These are phyloP conservation scores for Neonectria sp. DNA, from an alignment of 2,329 filamentous ascomycete species.

Conservation along the genomic window DNA sequence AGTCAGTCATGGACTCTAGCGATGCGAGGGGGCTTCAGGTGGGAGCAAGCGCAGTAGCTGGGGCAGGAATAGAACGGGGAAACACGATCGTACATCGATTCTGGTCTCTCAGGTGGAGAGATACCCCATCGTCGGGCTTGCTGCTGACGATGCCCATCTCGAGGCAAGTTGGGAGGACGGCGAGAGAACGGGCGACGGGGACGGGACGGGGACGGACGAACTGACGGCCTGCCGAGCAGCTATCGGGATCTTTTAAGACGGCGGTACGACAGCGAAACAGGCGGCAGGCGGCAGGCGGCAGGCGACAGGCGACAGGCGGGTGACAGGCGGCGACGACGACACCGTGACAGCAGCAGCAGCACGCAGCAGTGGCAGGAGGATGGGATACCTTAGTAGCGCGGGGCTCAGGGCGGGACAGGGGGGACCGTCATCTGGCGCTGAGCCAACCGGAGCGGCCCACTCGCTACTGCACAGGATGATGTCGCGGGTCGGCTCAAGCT, in stretches of 20 bases:
- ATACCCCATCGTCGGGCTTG: slow-evolving; percentile 85
- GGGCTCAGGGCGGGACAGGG: slow-evolving; percentile 50
- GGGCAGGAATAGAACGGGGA: slow-evolving; percentile 24
- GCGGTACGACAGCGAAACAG: slow-evolving; percentile 40
- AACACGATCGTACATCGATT: slow-evolving; percentile 79
- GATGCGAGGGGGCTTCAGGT: background rate
- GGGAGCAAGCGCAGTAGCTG: slow-evolving; percentile 29
- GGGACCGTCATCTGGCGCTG: slow-evolving; percentile 50
- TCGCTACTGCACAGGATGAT: slow-evolving; percentile 39
- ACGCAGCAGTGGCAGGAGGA: slow-evolving; percentile 37
- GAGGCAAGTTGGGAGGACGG: slow-evolving; percentile 47
- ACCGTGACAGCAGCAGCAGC: slow-evolving; percentile 41
- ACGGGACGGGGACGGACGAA: slow-evolving; percentile 29
- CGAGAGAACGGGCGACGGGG: slow-evolving; percentile 31
- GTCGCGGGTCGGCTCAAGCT: slow-evolving; percentile 28
- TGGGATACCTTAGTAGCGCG: slow-evolving; percentile 48
- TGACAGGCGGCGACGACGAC: slow-evolving; percentile 40
- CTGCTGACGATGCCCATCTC: slow-evolving; percentile 95
- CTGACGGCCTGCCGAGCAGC: slow-evolving; percentile 43
- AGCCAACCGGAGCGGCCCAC: slow-evolving; percentile 50
- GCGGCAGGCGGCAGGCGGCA: slow-evolving; percentile 27
- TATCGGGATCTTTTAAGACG: slow-evolving; percentile 48
- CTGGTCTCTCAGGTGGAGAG: slow-evolving; percentile 91
- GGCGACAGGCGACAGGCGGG: slow-evolving; percentile 24
- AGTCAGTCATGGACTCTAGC: slow-evolving; percentile 32